phyloP scores from a whole-genome alignment of 2,329 filamentous ascomycete genomes.

The Fusarium guadeloupense region DNA sequence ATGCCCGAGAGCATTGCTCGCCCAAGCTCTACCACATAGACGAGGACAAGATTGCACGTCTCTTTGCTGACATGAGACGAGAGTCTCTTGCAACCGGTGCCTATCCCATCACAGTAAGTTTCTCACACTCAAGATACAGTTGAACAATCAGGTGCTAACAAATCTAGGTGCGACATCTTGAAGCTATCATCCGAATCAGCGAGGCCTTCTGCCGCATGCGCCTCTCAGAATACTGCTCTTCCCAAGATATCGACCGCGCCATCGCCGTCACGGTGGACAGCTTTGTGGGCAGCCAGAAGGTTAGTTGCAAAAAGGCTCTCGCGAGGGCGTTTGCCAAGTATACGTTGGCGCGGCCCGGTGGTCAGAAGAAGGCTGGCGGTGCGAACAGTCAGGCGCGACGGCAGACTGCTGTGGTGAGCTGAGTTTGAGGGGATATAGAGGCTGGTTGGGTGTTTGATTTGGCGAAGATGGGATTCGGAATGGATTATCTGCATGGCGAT shows the following conservation, averaged over 20 bases:
- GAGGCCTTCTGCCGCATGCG: slow-evolving; percentile 98
- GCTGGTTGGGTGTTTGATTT: slow-evolving; percentile 11
- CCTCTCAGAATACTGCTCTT: slow-evolving; percentile 91
- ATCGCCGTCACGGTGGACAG: slow-evolving; percentile 97
- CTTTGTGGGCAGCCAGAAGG: slow-evolving; percentile 95
- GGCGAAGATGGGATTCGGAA: slow-evolving; percentile 25
- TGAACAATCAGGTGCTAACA: slow-evolving; percentile 23
- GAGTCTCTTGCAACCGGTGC: slow-evolving; percentile 94
- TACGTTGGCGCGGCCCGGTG: slow-evolving; percentile 65
- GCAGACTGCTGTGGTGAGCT: slow-evolving; percentile 45
- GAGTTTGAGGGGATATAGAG: background rate
- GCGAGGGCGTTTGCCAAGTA: slow-evolving; percentile 97
- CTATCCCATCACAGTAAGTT: slow-evolving; percentile 93
- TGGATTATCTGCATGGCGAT: slow-evolving; percentile 24
- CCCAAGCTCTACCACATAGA: slow-evolving; percentile 98
- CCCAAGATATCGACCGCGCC: slow-evolving; percentile 92
- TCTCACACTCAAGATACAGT: background rate
- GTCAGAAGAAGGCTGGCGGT: slow-evolving; percentile 35
- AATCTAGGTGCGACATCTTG: slow-evolving; percentile 89
- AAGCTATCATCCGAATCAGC: slow-evolving; percentile 95
- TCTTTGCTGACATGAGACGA: slow-evolving; percentile 95
- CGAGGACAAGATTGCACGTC: slow-evolving; percentile 91
- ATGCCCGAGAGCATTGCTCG: slow-evolving; percentile 86
- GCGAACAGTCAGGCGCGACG: slow-evolving; percentile 41
- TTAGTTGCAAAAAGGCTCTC: slow-evolving; percentile 96